Evolutionary conservation across 176 grass and related monocot genomes (phyloP), one percentile per base, ranked within the genome.

Genomic region (Zoysia japonica): DNA sequence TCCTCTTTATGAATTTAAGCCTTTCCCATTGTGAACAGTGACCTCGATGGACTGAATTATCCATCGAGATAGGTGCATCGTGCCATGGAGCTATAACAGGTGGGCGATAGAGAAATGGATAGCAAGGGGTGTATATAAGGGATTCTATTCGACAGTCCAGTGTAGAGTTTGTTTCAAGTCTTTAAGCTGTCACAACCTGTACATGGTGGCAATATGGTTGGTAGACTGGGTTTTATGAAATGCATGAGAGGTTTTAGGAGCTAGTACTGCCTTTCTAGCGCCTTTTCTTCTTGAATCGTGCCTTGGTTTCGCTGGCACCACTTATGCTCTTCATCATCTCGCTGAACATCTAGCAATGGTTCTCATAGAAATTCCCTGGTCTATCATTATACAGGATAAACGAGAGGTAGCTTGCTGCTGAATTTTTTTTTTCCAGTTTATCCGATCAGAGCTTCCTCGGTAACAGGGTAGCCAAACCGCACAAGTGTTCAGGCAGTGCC

Each of bases 1-100:
- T 74, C 11, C 49, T 67, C 78, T 85, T 85, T 78, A 67, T 78
- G 87, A 89, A 82, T 89, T 72, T 82, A 83, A 89, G 83, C 72
- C 51, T 49, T 77, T 76, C 12, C 87, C 59, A 77, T 78, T 73
- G n/a, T 78, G 67, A 85, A 89, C 87, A 89, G 87, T 68, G 61
- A 89, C 51, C 57, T n/a, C 4, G 57, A 77, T 66, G 77, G 56
- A 17, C 82, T 65, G 4, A 59, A 39, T 2, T 9, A 11, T 13
- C 39, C 51, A 6, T 67, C 6, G 0, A 57, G 85, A 72, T 68
- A 67, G 83, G 64, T 51, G 6, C 6, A 56, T 37, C 47, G 5
- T 53, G 62, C 36, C 4, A 11, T 45, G 79, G 60, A 67, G 83
- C 55, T 78, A 61, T 60, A 65, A 73, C 61, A 19, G 52, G 68